Evolutionary conservation across 192 early-diverging fungal genomes (phyloP).

Genomic region (Linnemannia schmuckeri): DNA sequence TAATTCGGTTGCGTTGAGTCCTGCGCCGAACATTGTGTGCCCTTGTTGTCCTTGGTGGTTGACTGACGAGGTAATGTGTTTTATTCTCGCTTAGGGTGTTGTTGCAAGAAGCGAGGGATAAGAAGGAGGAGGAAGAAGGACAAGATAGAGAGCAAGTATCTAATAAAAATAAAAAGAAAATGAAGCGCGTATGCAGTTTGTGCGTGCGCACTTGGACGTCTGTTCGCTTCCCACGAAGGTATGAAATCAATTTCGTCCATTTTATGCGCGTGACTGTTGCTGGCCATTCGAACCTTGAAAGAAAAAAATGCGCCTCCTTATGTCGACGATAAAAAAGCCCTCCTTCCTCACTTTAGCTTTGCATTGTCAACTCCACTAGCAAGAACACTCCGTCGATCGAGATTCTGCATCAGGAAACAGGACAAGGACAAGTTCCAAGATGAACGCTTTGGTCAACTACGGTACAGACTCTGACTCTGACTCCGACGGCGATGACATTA

Average conservation of each 20-base stretch:
- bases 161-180: neutral
- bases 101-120: neutral
- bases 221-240: neutral
- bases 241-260: neutral
- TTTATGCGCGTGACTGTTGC: neutral
- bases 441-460: constrained; percentile 44
- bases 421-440: neutral
- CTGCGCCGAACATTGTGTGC: constrained; percentile 40
- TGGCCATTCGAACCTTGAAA: neutral
- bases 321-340: neutral
- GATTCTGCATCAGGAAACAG: neutral
- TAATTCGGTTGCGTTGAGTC: constrained; percentile 43
- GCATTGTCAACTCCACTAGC: neutral
- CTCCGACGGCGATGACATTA: neutral
- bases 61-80: neutral
- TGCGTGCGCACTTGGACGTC: neutral
- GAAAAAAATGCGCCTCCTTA: neutral
- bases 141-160: neutral
- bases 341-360: no score
- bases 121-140: neutral
- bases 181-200: neutral
- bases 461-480: constrained; percentile 38
- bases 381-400: neutral
- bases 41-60: neutral
- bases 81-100: neutral